Evolutionary conservation across 768 basidiomycete genomes (phyloP).

Genomic region (Tricholoma hemisulphureum): DNA sequence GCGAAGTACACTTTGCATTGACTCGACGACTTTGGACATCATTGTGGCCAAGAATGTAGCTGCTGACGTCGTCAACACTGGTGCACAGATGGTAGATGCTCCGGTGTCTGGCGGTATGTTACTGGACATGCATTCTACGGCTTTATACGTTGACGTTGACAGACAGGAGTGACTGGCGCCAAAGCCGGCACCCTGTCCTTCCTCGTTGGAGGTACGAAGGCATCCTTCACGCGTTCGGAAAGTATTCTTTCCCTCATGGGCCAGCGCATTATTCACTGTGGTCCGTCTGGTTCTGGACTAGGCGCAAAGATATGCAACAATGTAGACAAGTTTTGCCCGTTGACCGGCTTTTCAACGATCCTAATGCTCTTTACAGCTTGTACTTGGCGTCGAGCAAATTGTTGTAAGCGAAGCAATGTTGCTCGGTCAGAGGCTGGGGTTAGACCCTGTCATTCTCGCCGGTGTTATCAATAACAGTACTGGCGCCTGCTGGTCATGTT

Average conservation of each 20-base stretch:
- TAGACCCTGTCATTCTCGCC: slow-evolving; percentile 74
- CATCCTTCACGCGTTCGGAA: slow-evolving; percentile 54
- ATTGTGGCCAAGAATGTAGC: slow-evolving; percentile 69
- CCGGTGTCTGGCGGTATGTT: slow-evolving; percentile 87
- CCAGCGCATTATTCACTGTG: slow-evolving; percentile 78
- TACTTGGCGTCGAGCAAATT: slow-evolving; percentile 78
- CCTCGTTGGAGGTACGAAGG: slow-evolving; percentile 78
- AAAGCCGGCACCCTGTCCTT: slow-evolving; percentile 87
- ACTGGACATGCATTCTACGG: neutral
- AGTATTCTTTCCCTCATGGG: slow-evolving; percentile 76
- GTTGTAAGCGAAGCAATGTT: slow-evolving; percentile 90
- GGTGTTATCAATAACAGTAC: slow-evolving; percentile 84
- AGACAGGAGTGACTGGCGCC: slow-evolving; percentile 77
- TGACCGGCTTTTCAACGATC: neutral
- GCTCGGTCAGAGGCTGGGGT: slow-evolving; percentile 76
- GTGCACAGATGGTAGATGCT: slow-evolving; percentile 84
- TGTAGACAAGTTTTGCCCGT: slow-evolving; percentile 34
- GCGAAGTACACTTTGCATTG: slow-evolving; percentile 65
- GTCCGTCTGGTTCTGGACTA: slow-evolving; percentile 75
- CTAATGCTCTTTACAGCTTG: slow-evolving; percentile 38
- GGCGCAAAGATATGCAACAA: slow-evolving; percentile 94
- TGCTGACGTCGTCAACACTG: slow-evolving; percentile 44
- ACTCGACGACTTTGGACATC: slow-evolving; percentile 90
- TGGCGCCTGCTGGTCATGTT: slow-evolving; percentile 80
- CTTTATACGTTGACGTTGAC: neutral